Evolutionary conservation across 257 asterid species (phyloP).

Genomic region (Paulownia fortunei): DNA sequence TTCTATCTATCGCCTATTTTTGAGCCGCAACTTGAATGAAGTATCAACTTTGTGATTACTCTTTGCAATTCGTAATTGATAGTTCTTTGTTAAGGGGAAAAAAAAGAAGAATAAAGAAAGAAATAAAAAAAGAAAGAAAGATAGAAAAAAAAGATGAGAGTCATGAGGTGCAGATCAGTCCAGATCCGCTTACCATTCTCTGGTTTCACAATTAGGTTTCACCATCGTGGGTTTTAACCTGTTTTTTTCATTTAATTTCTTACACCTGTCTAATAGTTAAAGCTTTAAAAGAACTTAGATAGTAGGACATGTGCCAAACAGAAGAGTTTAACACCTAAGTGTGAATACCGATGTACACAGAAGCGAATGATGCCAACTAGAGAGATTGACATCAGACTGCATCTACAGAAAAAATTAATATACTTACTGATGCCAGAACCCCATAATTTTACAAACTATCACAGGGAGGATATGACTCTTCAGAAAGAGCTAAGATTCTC

Average conservation of each 20-base stretch:
- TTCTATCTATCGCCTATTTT: neutral
- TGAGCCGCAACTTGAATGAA: conserved; percentile 10
- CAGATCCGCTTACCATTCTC: neutral
- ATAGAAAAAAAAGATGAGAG: neutral
- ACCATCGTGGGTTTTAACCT: neutral
- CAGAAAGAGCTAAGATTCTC: too few relatives aligned
- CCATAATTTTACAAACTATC: too few relatives aligned
- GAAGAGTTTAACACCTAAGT: neutral
- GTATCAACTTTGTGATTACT: neutral
- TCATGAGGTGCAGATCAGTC: neutral
- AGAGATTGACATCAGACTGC: too few relatives aligned
- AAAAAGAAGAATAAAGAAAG: too few relatives aligned
- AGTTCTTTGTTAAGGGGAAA: too few relatives aligned
- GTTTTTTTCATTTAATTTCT: neutral
- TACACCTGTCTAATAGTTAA: neutral
- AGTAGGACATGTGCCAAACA: neutral
- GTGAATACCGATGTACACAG: neutral
- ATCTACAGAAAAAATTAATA: too few relatives aligned
- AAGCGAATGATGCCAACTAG: too few relatives aligned
- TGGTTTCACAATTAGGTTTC: neutral
- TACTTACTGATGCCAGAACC: too few relatives aligned
- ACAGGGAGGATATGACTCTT: too few relatives aligned
- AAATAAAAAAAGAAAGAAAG: too few relatives aligned
- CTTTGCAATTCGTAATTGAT: neutral
- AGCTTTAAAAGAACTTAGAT: neutral